phyloP scores from a whole-genome alignment of 768 basidiomycete species.

The Rhodosporidiobolus sp. region DNA sequence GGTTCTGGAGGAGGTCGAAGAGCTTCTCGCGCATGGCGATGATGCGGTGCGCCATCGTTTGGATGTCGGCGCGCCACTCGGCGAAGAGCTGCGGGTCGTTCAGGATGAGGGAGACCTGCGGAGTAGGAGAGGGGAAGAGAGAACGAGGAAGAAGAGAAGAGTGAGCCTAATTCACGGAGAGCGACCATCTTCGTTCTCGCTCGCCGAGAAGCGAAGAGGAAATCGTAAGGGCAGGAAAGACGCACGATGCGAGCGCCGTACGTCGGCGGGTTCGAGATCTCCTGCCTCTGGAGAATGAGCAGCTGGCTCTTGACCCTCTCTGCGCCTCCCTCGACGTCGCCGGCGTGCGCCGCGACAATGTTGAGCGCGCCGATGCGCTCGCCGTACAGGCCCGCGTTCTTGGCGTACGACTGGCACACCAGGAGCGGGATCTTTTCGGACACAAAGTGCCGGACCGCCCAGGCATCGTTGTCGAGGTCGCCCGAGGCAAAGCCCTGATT shows the following conservation, averaged over 20 bases:
- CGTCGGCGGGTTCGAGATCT: constrained; percentile 96
- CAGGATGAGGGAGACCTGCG: constrained; percentile 56
- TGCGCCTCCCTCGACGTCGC: constrained; percentile 64
- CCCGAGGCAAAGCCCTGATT: constrained; percentile 90
- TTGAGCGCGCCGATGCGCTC: constrained; percentile 98
- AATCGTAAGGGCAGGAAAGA: constrained; percentile 48
- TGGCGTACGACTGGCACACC: constrained; percentile 92
- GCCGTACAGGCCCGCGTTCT: constrained; percentile 99
- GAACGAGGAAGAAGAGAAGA: too few species aligned
- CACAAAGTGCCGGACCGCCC: constrained; percentile 91
- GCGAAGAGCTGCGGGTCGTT: constrained; percentile 68
- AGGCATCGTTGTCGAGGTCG: constrained; percentile 81
- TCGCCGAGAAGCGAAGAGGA: neutral
- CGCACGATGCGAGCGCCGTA: constrained; percentile 84
- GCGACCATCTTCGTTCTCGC: too few species aligned
- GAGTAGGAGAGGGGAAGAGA: neutral
- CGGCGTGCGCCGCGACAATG: constrained; percentile 51
- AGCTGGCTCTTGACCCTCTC: constrained; percentile 88
- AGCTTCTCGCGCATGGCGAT: constrained; percentile 86
- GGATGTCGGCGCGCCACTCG: constrained; percentile 66
- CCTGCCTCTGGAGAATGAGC: constrained; percentile 89
- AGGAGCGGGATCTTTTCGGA: constrained; percentile 79
- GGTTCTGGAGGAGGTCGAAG: constrained; percentile 70
- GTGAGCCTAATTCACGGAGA: too few species aligned
- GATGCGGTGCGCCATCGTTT: constrained; percentile 81